Conservation (phyloP, 306 rosid genomes). For the Begonia loranthoides region DNA sequence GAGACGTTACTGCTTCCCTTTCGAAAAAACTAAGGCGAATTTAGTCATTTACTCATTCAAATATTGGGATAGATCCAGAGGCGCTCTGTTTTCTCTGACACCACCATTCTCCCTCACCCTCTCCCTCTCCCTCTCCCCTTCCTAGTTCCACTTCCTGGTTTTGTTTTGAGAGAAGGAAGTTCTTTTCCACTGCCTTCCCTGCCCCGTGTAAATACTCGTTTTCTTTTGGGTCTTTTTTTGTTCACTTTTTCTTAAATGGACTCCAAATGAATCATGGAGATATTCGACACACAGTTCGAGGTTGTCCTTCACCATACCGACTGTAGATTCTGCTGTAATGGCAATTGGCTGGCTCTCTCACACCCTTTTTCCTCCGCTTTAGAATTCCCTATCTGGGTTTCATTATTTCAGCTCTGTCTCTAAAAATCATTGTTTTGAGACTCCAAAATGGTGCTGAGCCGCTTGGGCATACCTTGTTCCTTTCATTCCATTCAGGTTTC, state of each 20-base stretch:
- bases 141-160: neutral
- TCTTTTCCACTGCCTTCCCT: neutral
- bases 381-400: neutral
- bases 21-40: constrained; percentile 23
- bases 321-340: constrained; percentile 2
- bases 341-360: neutral
- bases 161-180: neutral
- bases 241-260: constrained; percentile 2
- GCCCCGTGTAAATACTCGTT: neutral
- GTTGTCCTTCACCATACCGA: neutral
- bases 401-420: constrained; percentile 3
- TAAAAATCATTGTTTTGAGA: constrained; percentile 10
- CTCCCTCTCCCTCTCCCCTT: neutral
- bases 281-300: constrained; percentile 24
- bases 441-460: constrained; percentile 5
- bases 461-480: constrained; percentile 6
- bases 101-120: constrained; percentile 1
- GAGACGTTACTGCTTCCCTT: constrained; percentile 32
- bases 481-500: constrained; percentile 17
- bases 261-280: constrained; percentile 7
- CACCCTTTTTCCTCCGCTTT: neutral
- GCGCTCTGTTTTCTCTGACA: constrained; percentile 11
- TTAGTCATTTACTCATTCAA: constrained; percentile 19
- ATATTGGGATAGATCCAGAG: neutral
- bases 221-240: neutral